Evolutionary conservation across 1,284 basidiomycete genomes (phyloP).

Genomic region (Laetiporus sulphureus): DNA sequence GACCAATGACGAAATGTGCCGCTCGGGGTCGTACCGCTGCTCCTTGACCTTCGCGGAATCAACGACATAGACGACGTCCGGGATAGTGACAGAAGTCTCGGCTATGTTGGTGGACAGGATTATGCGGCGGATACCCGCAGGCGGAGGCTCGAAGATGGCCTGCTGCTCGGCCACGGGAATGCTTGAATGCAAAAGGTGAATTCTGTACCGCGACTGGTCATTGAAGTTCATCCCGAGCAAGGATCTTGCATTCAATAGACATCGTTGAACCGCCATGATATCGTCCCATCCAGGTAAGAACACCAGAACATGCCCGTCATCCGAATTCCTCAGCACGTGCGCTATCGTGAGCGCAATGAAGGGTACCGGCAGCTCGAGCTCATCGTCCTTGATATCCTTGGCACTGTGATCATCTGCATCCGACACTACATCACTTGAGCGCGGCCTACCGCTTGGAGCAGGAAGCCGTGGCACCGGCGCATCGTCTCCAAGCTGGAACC

Average conservation of each 20-base stretch:
- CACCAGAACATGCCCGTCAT: constrained; percentile 87
- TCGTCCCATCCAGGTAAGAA: constrained; percentile 94
- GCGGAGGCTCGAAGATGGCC: constrained; percentile 81
- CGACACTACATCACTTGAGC: background rate
- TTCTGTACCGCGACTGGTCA: constrained; percentile 53
- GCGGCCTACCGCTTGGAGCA: background rate
- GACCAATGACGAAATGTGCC: constrained; percentile 21
- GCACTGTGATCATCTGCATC: background rate
- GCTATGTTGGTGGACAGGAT: constrained; percentile 96
- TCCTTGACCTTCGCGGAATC: constrained; percentile 90
- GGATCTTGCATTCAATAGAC: constrained; percentile 47
- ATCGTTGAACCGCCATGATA: constrained; percentile 74
- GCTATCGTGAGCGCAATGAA: constrained; percentile 81
- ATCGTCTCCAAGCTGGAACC: constrained; percentile 57
- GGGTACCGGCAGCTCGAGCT: constrained; percentile 80
- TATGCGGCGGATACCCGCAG: constrained; percentile 73
- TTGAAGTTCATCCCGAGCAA: constrained; percentile 59
- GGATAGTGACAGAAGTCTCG: constrained; percentile 94
- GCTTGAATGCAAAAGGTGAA: constrained; percentile 91
- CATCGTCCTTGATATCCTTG: constrained; percentile 40
- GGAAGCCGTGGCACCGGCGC: constrained; percentile 8
- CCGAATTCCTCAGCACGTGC: constrained; percentile 69
- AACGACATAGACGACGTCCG: constrained; percentile 93
- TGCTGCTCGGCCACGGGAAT: constrained; percentile 90
- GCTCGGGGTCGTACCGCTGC: constrained; percentile 87